Percentiles rank a stretch among this genome's conserved stretches.
Conservation (phyloP, 257 asterid genomes). For the Penstemon barbatus region DNA sequence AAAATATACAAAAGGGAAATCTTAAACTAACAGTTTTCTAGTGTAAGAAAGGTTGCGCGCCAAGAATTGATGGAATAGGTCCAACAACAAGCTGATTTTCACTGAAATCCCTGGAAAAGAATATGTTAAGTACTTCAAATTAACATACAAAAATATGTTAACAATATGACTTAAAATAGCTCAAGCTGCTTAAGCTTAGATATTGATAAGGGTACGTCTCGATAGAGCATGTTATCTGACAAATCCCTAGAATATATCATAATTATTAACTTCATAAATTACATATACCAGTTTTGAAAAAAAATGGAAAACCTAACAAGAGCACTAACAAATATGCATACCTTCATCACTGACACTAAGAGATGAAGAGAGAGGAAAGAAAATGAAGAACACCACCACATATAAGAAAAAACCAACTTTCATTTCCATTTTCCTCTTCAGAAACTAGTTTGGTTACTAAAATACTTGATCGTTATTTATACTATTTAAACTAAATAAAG, state of each 20-base stretch:
- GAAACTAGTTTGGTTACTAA: neutral
- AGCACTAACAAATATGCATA: neutral
- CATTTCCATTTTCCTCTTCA: slow-evolving; percentile 29
- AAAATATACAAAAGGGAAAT: neutral
- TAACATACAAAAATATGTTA: neutral
- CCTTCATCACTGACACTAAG: slow-evolving; percentile 59
- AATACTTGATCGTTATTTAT: too few relatives aligned
- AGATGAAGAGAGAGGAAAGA: slow-evolving; percentile 43
- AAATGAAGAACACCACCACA: slow-evolving; percentile 26
- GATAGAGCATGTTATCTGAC: slow-evolving; percentile 74
- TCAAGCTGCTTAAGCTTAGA: slow-evolving; percentile 96
- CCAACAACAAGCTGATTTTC: slow-evolving; percentile 91
- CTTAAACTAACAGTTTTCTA: slow-evolving; percentile 78
- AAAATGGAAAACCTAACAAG: too few relatives aligned
- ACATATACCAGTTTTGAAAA: neutral
- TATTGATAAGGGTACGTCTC: slow-evolving; percentile 87
- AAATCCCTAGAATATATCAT: slow-evolving; percentile 58
- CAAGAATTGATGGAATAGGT: slow-evolving; percentile 78
- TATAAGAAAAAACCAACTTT: slow-evolving; percentile 16
- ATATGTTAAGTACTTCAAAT: neutral
- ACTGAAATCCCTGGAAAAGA: slow-evolving; percentile 77
- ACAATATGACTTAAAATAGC: slow-evolving; percentile 55
- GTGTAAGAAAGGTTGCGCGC: slow-evolving; percentile 95
- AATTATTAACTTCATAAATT: neutral
- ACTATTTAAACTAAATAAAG: too few relatives aligned